phyloP scores from a whole-genome alignment of 1,284 basidiomycete species.

The Agroathelia rolfsii region DNA sequence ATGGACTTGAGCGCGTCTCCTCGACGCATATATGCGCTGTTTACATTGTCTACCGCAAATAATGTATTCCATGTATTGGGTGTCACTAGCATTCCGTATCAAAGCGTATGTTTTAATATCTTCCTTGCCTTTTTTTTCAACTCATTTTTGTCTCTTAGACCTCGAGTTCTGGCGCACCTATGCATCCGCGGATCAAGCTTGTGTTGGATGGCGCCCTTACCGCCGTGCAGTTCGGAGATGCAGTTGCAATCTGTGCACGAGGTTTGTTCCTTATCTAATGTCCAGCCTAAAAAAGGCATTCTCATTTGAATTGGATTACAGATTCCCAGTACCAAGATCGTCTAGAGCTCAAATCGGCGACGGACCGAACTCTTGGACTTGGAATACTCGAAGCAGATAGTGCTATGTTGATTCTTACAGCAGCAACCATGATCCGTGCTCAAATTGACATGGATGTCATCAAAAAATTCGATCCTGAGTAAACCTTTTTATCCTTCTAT shows the following conservation, averaged over 20 bases:
- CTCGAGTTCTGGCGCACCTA: slow-evolving; percentile 51
- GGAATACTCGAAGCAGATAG: slow-evolving; percentile 43
- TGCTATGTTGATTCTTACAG: slow-evolving; percentile 52
- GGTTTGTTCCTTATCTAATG: slow-evolving; percentile 32
- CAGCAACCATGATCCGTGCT: slow-evolving; percentile 58
- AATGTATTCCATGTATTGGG: slow-evolving; percentile 33
- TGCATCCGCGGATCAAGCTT: slow-evolving; percentile 57
- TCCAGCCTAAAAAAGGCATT: neutral
- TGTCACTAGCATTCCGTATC: slow-evolving; percentile 57
- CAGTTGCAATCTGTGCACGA: slow-evolving; percentile 60
- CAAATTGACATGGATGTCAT: slow-evolving; percentile 54
- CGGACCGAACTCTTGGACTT: slow-evolving; percentile 61
- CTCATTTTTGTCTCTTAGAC: slow-evolving; percentile 37
- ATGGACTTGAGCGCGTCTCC: slow-evolving; percentile 28
- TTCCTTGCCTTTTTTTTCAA: slow-evolving; percentile 5
- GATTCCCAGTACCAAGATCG: slow-evolving; percentile 64
- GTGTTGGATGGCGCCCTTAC: slow-evolving; percentile 46
- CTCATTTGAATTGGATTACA: slow-evolving; percentile 18
- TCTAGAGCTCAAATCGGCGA: slow-evolving; percentile 56
- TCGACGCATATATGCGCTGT: slow-evolving; percentile 59
- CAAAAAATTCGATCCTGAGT: slow-evolving; percentile 48
- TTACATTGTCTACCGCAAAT: too few relatives aligned
- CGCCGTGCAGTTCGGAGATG: slow-evolving; percentile 66
- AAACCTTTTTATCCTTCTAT: too few relatives aligned
- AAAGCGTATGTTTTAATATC: slow-evolving; percentile 50